Base-by-base conservation (phyloP, 768 basidiomycete species). In the Roridomyces roridus region DNA sequence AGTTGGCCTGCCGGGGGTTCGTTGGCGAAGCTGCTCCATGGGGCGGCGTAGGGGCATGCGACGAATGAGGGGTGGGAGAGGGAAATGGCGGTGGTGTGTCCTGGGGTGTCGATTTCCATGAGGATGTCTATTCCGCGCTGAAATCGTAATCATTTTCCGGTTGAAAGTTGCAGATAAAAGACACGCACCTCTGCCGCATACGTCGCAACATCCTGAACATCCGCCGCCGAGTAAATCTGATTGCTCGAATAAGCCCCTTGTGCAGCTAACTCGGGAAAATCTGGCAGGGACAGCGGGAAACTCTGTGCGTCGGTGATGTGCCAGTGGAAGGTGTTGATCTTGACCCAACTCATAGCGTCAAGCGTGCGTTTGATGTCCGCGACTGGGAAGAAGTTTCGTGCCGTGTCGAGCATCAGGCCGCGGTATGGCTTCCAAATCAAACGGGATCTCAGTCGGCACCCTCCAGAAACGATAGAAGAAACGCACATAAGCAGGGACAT, bases 1-100 rank as follows among this genome's bases (percentile, higher is more conserved):
- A 94, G 82, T 67, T 95, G 92, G 0, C 93, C 93, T 0, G 92
- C 83, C 0, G 92, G 93, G 1, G 93, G 92, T 59, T 94, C 88
- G 60, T 74, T 80, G 6, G 89, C 89, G 52, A 83, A 91, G 5
- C 68, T 72, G 0, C 72, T 17, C 87, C 89, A 89, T 0, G 87
- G 88, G 2, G 76, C 70, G 2, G 76, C 78, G 15, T 79, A 68
- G 15, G 74, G 68, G 63, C 93, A 94, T 1, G 91, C 92, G 35
- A 94, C 70, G 53, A 85, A 82, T 26, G 93, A 88, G 0, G 93
- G 92, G 65, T 91, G 82, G 0, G 88, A 78, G 8, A 74, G 62
- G 3, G 78, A 79, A 35, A 95, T 87, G 26, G 78, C 72, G 1
- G 87, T 77, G 2, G 91, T 91, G 70, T 94, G 94, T 0, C 92